These are phyloP conservation scores for Metschnikowia drakensbergensis DNA, from an alignment of 805 yeast species.

Conservation along the genomic window DNA sequence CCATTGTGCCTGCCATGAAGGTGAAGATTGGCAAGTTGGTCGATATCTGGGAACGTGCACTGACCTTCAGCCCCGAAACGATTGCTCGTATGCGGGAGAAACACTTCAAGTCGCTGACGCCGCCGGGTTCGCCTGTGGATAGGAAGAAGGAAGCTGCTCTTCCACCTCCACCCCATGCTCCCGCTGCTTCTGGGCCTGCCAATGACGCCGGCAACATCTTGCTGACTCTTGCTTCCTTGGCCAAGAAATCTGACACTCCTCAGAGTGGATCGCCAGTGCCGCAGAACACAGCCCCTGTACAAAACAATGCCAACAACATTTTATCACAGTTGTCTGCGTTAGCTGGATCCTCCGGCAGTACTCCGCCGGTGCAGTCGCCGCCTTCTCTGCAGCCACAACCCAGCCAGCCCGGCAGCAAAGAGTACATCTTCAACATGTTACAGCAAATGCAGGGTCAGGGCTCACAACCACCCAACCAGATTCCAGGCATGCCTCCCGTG, in stretches of 20 bases:
- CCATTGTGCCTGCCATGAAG: conserved; percentile 48
- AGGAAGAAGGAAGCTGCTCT: conserved; percentile 6
- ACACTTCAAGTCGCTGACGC: conserved; percentile 63
- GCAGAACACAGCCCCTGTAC: conserved; percentile 13
- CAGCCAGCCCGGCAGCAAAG: conserved; percentile 25
- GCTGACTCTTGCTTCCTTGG: conserved; percentile 66
- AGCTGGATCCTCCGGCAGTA: conserved; percentile 19
- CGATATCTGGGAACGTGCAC: conserved; percentile 88
- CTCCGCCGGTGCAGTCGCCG: conserved; percentile 13
- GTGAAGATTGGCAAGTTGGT: conserved; percentile 79
- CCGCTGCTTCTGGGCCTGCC: conserved; percentile 8
- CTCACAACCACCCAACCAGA: conserved; percentile 1
- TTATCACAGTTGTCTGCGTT: conserved; percentile 43
- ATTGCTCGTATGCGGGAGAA: conserved; percentile 55
- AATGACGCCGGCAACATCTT: conserved; percentile 58
- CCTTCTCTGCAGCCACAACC: conserved; percentile 13
- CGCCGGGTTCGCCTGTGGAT: conserved; percentile 59
- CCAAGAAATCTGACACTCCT: conserved; percentile 38
- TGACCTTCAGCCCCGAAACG: conserved; percentile 61
- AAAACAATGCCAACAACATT: conserved; percentile 33
- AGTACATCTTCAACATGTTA: conserved; percentile 47
- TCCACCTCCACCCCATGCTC: conserved; percentile 6
- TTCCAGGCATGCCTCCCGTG: conserved; percentile 12
- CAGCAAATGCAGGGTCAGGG: conserved; percentile 43
- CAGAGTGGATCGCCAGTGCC: conserved; percentile 24